These are phyloP conservation scores for Picocystis salinarum DNA, from an alignment of 139 green algal species.

Conservation along the genomic window DNA sequence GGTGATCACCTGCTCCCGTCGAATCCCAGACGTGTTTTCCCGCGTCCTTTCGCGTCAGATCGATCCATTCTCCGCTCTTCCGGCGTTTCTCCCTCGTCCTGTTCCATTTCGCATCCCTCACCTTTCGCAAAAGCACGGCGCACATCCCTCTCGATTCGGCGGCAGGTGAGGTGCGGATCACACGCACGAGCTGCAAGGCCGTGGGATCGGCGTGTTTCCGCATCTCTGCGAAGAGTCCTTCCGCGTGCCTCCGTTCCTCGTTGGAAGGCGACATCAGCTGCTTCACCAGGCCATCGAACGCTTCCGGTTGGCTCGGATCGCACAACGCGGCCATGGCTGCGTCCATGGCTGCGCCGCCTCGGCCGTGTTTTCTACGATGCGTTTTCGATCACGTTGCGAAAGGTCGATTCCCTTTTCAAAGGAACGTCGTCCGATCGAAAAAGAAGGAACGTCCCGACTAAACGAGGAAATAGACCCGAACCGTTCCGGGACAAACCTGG, in stretches of 20 bases:
- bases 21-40: background rate
- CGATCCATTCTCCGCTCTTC: too few species aligned
- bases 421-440: too few species aligned
- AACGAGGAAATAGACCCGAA: too few species aligned
- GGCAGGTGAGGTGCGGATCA: conserved; percentile 26
- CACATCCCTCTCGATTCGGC: conserved; percentile 42
- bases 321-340: too few species aligned
- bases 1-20: conserved; percentile 32
- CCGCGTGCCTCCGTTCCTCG: conserved; percentile 33
- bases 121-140: conserved; percentile 21
- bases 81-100: background rate
- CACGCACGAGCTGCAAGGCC: conserved; percentile 19
- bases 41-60: conserved; percentile 1
- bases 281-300: conserved; percentile 51
- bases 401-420: too few species aligned
- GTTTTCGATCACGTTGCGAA: too few species aligned
- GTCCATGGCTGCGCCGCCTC: too few species aligned
- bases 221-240: conserved; percentile 43
- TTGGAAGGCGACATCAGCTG: conserved; percentile 67
- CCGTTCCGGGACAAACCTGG: too few species aligned
- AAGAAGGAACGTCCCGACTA: too few species aligned
- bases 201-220: conserved; percentile 13
- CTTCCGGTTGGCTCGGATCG: conserved; percentile 11
- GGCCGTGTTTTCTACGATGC: too few species aligned
- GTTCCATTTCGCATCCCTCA: background rate